Percentiles rank a stretch among this genome's conserved stretches.
Evolutionary conservation across 495 filamentous ascomycete species (phyloP).

Genomic region (Aspergillus cavernicola): DNA sequence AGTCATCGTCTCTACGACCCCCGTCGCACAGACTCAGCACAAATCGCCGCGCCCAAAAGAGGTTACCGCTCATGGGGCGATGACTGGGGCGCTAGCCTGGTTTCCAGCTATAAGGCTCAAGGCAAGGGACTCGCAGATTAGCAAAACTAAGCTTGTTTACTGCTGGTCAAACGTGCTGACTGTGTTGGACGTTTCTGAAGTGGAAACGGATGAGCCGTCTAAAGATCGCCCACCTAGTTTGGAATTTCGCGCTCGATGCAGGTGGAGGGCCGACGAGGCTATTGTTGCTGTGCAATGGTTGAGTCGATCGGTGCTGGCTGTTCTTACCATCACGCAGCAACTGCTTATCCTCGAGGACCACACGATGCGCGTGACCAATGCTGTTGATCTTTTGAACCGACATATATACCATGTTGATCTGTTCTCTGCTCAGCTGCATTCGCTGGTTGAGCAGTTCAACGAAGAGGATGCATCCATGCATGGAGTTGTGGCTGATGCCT

Average conservation of each 20-base stretch:
- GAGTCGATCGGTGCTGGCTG: constrained; percentile 84
- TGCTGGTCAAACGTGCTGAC: constrained; percentile 97
- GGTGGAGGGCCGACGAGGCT: constrained; percentile 91
- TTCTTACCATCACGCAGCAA: constrained; percentile 89
- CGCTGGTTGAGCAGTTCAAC: constrained; percentile 81
- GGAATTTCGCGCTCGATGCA: constrained; percentile 74
- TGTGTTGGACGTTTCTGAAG: constrained; percentile 78
- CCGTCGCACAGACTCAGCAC: constrained; percentile 91
- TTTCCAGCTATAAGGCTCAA: constrained; percentile 95
- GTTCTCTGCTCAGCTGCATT: constrained; percentile 79
- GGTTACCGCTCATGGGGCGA: constrained; percentile 77
- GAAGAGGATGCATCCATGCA: constrained; percentile 89
- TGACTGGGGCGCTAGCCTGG: constrained; percentile 94
- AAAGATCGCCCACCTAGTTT: constrained; percentile 68
- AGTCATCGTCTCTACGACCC: constrained; percentile 95
- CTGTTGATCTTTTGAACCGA: constrained; percentile 85
- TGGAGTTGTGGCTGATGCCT: constrained; percentile 94
- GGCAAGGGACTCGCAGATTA: constrained; percentile 52
- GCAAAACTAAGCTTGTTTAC: constrained; percentile 78
- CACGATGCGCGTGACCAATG: constrained; percentile 84
- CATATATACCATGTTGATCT: constrained; percentile 89
- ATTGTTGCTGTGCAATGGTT: constrained; percentile 98
- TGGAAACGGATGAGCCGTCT: constrained; percentile 58
- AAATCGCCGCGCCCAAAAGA: constrained; percentile 90
- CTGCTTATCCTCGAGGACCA: constrained; percentile 89